A percentile compares a stretch with the other conserved stretches of the same genome.
Evolutionary conservation across 2,329 filamentous ascomycete genomes (phyloP).

Genomic region (Mycogone perniciosa): DNA sequence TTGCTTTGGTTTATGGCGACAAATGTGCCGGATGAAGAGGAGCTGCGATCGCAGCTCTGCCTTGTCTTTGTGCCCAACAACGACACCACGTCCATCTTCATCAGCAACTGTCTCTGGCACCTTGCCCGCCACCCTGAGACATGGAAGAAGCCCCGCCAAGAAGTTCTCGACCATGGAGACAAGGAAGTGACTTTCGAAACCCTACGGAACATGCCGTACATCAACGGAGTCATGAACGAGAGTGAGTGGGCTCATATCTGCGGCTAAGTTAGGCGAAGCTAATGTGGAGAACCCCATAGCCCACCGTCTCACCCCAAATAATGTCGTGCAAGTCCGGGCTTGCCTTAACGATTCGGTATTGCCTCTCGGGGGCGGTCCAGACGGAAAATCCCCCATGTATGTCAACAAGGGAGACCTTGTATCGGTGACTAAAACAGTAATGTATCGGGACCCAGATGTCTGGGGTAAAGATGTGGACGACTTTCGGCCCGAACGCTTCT

Average conservation of each 20-base stretch:
- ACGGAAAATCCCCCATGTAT: conserved; percentile 41
- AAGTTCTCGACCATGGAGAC: conserved; percentile 6
- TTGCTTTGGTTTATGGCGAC: conserved; percentile 16
- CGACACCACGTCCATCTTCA: not conserved
- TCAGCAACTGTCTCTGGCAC: not conserved
- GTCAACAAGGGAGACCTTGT: conserved; percentile 41
- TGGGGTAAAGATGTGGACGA: conserved; percentile 33
- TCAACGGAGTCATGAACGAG: too few species aligned
- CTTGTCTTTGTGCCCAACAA: not conserved
- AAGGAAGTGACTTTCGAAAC: conserved; percentile 16
- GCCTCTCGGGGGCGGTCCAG: conserved; percentile 43
- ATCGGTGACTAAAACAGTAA: conserved; percentile 35
- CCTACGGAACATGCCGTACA: not conserved
- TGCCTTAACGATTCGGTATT: conserved; percentile 37
- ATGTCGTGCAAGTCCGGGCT: conserved; percentile 13
- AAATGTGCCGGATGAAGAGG: conserved; percentile 3
- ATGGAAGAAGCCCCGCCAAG: not conserved
- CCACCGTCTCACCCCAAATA: conserved; percentile 15
- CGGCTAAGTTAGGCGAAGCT: too few species aligned
- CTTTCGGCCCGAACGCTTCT: conserved; percentile 34
- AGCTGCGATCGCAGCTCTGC: not conserved
- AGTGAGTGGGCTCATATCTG: too few species aligned
- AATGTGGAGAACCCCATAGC: not conserved
- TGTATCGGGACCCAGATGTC: conserved; percentile 31
- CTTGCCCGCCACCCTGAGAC: not conserved